phyloP scores from a whole-genome alignment of 176 grass and related monocot species.

The Oropetium thomaeum region DNA sequence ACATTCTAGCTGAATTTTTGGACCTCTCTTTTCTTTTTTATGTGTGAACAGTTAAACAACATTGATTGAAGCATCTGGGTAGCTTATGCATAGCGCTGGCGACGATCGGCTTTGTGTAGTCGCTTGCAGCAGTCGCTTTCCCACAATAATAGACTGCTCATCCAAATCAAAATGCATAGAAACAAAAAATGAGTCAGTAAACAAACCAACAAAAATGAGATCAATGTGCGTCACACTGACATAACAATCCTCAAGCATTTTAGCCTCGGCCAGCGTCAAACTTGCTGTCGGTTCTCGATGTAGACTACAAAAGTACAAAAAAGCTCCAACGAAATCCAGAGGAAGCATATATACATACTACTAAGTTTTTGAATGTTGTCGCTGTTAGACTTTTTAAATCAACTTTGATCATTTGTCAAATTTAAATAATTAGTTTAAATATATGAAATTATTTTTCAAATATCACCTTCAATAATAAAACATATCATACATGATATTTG shows the following conservation, averaged over 20 bases:
- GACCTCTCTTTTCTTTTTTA: not conserved
- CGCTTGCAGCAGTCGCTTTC: not conserved
- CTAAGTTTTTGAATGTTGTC: too few species aligned
- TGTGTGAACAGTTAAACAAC: not conserved
- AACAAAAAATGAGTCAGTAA: not conserved
- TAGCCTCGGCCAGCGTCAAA: not conserved
- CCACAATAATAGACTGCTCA: not conserved
- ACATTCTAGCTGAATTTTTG: not conserved
- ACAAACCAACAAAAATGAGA: not conserved
- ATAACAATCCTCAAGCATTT: not conserved
- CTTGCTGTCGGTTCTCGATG: constrained; percentile 14
- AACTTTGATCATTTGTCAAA: too few species aligned
- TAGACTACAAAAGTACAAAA: not conserved
- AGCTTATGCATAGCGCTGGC: not conserved
- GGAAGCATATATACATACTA: too few species aligned
- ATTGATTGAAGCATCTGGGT: not conserved
- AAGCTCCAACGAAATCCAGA: not conserved
- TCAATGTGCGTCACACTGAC: constrained; percentile 3
- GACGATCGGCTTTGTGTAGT: not conserved
- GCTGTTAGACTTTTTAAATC: too few species aligned
- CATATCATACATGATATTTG: too few species aligned
- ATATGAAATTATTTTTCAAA: too few species aligned
- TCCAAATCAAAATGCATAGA: not conserved
- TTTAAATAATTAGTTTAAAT: too few species aligned
- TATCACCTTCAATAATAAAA: too few species aligned